Conservation (phyloP, 352 stramenopile species). For the Globisporangium cylindrosporum region DNA sequence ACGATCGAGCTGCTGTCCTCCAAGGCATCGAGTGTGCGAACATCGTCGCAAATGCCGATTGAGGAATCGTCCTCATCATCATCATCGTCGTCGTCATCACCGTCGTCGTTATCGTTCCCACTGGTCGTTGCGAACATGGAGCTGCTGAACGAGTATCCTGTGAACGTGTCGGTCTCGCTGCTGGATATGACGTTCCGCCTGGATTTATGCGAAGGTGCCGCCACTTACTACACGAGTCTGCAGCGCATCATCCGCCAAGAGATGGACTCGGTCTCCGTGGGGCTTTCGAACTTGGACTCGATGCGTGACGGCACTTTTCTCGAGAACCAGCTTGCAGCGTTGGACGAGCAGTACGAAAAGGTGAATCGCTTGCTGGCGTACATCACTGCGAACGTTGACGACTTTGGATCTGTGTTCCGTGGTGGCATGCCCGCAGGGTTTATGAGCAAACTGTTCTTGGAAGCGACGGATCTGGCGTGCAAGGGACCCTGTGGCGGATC, state of each 20-base stretch:
- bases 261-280: slow-evolving; percentile 62
- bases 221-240: slow-evolving; percentile 53
- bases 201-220: slow-evolving; percentile 52
- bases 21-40: background rate
- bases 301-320: slow-evolving; percentile 57
- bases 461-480: slow-evolving; percentile 53
- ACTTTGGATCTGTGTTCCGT: slow-evolving; percentile 56
- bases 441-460: slow-evolving; percentile 46
- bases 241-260: slow-evolving; percentile 67
- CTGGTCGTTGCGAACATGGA: slow-evolving; percentile 45
- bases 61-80: background rate
- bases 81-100: background rate
- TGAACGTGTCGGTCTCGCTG: slow-evolving; percentile 68
- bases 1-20: slow-evolving; percentile 39
- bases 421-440: slow-evolving; percentile 54
- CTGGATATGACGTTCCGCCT: slow-evolving; percentile 62
- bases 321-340: slow-evolving; percentile 41
- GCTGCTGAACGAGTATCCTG: slow-evolving; percentile 63
- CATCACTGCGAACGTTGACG: slow-evolving; percentile 60
- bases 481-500: slow-evolving; percentile 64
- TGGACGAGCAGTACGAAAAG: slow-evolving; percentile 60
- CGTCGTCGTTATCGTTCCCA: slow-evolving; percentile 18
- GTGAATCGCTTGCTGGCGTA: slow-evolving; percentile 49
- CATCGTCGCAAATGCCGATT: slow-evolving; percentile 8
- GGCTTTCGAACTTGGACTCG: slow-evolving; percentile 49